Evolutionary conservation across 129 eudicot genomes (phyloP).

Genomic region (Arctium minus): DNA sequence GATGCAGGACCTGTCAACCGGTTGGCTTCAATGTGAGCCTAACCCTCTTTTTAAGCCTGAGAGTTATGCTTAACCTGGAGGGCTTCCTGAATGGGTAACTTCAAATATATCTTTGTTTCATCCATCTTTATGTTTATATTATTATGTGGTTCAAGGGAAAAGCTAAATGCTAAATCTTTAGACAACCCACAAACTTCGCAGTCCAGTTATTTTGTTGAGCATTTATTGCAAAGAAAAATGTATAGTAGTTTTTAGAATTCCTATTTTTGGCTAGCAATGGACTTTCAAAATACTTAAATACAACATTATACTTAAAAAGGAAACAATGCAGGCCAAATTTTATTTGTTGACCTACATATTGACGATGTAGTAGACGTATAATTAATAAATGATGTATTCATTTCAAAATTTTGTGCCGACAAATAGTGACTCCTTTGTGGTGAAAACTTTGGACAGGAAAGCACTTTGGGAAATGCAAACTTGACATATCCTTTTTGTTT

Average conservation of each 20-base stretch:
- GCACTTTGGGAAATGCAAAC: too few relatives aligned
- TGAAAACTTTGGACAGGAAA: too few relatives aligned
- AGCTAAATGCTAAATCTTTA: not conserved
- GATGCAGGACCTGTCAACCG: conserved; percentile 66
- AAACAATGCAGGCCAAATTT: not conserved
- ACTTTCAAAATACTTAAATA: not conserved
- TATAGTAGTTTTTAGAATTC: too few relatives aligned
- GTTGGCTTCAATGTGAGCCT: conserved; percentile 89
- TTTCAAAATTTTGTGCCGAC: too few relatives aligned
- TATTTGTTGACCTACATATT: not conserved
- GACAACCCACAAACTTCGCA: not conserved
- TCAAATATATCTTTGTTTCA: not conserved
- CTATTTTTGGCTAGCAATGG: not conserved
- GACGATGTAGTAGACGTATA: not conserved
- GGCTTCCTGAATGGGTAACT: conserved; percentile 66
- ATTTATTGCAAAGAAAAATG: not conserved
- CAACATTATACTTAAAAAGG: too few relatives aligned
- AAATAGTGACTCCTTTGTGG: too few relatives aligned
- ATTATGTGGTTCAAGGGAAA: not conserved
- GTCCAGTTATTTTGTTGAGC: not conserved
- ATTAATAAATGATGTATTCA: too few relatives aligned
- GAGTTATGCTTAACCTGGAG: conserved; percentile 37
- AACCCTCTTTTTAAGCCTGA: conserved; percentile 62
- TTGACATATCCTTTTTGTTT: too few relatives aligned
- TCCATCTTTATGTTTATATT: not conserved